A percentile compares a stretch with the other conserved stretches of the same genome.
Conservation (phyloP, 225 moss, liverwort and hornwort genomes). For the Takakia lepidozioides region DNA sequence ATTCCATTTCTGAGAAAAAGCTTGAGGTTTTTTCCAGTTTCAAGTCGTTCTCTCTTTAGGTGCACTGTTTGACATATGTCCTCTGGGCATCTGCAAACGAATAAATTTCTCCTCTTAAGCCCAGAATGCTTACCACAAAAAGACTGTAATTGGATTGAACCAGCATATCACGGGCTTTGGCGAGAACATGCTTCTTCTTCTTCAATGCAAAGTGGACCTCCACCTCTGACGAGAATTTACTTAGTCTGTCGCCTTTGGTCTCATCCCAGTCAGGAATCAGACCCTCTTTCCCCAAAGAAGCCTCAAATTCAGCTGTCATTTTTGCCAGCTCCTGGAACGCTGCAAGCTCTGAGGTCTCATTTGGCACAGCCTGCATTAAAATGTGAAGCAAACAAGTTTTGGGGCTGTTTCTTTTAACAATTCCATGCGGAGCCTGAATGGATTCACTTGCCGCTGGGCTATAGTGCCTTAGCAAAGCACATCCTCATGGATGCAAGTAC, state of each 20-base stretch:
- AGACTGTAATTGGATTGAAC: constrained; percentile 56
- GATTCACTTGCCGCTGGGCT: no score
- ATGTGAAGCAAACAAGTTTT: no score
- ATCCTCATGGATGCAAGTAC: no score
- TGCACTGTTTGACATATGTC: no score
- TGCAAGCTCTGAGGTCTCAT: constrained; percentile 67
- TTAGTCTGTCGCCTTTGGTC: constrained; percentile 67
- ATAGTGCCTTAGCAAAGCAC: no score
- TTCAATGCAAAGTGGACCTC: constrained; percentile 87
- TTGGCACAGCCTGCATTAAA: constrained; percentile 72
- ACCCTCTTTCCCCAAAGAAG: constrained; percentile 56
- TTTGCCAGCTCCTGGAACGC: constrained; percentile 67
- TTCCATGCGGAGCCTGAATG: no score
- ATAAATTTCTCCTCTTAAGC: background rate
- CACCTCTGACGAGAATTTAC: constrained; percentile 67
- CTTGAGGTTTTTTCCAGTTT: no score
- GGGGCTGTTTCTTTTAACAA: no score
- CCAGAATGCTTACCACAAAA: constrained; percentile 42
- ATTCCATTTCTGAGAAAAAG: no score
- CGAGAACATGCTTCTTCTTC: constrained; percentile 65
- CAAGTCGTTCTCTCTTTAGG: no score
- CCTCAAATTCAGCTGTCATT: constrained; percentile 70
- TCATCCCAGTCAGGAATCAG: constrained; percentile 83
- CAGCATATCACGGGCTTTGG: constrained; percentile 73
- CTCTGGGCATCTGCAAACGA: background rate